A percentile compares a stretch with the other conserved stretches of the same genome.
phyloP scores from a whole-genome alignment of 305 asterid genomes.

The Petunia hybrid region DNA sequence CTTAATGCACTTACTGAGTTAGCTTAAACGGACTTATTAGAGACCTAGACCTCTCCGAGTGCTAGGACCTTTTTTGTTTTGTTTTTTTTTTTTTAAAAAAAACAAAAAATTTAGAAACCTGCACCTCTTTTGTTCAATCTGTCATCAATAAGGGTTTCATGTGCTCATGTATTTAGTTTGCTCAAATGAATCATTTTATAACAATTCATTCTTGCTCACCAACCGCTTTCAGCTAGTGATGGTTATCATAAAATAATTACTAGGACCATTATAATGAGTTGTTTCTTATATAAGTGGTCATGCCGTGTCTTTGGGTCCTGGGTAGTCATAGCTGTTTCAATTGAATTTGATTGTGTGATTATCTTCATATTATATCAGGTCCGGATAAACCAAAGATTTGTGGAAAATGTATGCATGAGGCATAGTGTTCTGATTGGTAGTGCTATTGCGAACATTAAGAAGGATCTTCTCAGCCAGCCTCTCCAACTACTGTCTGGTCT shows the following conservation, averaged over 20 bases:
- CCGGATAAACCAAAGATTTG: constrained; percentile 87
- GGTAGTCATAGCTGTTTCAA: background rate
- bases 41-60: constrained; percentile 26
- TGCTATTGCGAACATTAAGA: constrained; percentile 82
- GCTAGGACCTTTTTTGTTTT: background rate
- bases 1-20: constrained; percentile 15
- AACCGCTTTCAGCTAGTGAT: constrained; percentile 25
- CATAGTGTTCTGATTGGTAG: constrained; percentile 85
- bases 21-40: constrained; percentile 1
- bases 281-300: constrained; percentile 3
- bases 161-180: constrained; percentile 4
- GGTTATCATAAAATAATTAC: background rate
- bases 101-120: background rate
- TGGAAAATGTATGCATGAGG: constrained; percentile 84
- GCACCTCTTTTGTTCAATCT: constrained; percentile 1
- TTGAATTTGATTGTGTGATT: constrained; percentile 30
- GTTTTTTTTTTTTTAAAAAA: background rate
- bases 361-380: constrained; percentile 60
- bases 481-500: constrained; percentile 98
- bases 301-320: background rate
- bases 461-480: constrained; percentile 98
- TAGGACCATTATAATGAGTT: constrained; percentile 7
- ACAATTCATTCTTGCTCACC: constrained; percentile 16
- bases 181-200: background rate
- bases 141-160: constrained; percentile 6